Base-by-base conservation (phyloP, 1,284 basidiomycete species). In the Pascua guehoae region DNA sequence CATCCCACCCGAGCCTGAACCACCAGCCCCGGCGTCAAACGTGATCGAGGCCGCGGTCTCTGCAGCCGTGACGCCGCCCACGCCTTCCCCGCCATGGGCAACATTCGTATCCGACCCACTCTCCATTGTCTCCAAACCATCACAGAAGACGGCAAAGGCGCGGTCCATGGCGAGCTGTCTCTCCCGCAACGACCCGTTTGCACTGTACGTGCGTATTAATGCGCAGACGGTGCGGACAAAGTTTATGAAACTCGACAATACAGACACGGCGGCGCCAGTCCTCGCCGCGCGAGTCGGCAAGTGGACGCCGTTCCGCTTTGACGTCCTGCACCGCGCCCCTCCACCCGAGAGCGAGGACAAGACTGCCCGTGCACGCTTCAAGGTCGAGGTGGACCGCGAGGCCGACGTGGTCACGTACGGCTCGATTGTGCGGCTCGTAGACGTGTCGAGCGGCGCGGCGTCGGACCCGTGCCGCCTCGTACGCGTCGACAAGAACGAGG, bases 171-270 rank as follows among this genome's bases (percentile, higher is more conserved):
- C 89, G 11, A 92, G 89, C 15, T 94, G 92, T 78, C 89, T 97
- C 69, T 84, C 91, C 54, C 87, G 86, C 32, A 88, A 88, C 43
- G 89, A 91, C 17, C 87, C 91, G n/a, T 89, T 98, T 50, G 91
- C 91, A 55, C 83, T 98, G 50, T 95, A 93, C 83, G 94, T 94
- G 74, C 88, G 93, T 69, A 91, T 98, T 81, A 94, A 97, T 78
- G 91, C 89, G 12, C 93, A 98, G 79, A 95, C 92, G 24, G 92
- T 95, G 59, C 87, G 93, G 65, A 97, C 93, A 52, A 96, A 96
- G 79, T 97, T 94, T 75, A 91, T 96, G 87, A 88, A 72, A 85
- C 84, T 64, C 85, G 88, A 74, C 81, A 49, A 51, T 36, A 51
- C 45, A 9, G 47, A 44, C 38, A 48, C 47, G 16, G 24, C 39